Conservation (phyloP, 352 stramenopile species). For the Aphanomyces stellatus region DNA sequence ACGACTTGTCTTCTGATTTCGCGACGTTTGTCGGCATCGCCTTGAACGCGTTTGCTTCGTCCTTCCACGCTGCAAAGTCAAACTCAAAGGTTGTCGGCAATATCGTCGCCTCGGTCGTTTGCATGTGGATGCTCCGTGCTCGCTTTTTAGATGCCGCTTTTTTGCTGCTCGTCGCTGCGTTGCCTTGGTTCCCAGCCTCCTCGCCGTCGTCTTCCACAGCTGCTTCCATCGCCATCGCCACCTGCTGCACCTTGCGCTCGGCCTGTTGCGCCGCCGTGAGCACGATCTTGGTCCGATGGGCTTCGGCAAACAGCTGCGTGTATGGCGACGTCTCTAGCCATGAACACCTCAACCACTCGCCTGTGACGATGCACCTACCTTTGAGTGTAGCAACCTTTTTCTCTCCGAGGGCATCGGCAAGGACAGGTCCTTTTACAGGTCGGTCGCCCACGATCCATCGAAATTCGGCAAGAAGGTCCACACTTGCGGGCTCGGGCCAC, state of each 20-base stretch:
- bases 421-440: not conserved
- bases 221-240: not conserved
- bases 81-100: not conserved
- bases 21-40: not conserved
- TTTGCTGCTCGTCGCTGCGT: too few species aligned
- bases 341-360: not conserved
- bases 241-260: not conserved
- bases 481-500: not conserved
- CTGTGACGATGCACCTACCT: not conserved
- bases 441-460: not conserved
- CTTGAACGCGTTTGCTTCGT: not conserved
- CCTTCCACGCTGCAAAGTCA: not conserved
- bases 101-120: not conserved
- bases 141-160: too few species aligned
- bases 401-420: not conserved
- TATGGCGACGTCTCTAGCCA: not conserved
- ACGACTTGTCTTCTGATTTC: not conserved
- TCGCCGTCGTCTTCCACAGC: too few species aligned
- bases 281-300: not conserved
- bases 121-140: too few species aligned
- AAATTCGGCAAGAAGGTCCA: slow-evolving; percentile 11
- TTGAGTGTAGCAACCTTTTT: not conserved
- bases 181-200: too few species aligned
- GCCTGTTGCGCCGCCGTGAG: not conserved
- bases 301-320: not conserved